Evolutionary conservation across 2,329 filamentous ascomycete species (phyloP).

Genomic region (Aspergillus ochraceus): DNA sequence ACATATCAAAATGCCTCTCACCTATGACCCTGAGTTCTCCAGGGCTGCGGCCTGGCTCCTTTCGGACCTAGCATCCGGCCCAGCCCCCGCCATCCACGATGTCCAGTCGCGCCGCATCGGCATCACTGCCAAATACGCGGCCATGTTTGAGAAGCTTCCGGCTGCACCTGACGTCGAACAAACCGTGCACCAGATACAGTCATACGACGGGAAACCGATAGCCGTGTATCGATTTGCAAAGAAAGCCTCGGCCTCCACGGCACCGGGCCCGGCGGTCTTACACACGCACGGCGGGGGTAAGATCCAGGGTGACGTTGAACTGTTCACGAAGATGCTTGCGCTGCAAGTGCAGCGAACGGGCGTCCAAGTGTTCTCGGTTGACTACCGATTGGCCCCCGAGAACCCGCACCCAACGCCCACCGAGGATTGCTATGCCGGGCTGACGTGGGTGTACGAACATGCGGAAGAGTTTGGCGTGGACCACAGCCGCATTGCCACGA

Average conservation of each 20-base stretch:
- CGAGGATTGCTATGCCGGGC: constrained; percentile 29
- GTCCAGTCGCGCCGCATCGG: constrained; percentile 6
- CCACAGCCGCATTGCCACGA: constrained; percentile 39
- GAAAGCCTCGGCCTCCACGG: constrained; percentile 2
- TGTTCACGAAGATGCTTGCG: constrained; percentile 13
- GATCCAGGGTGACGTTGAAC: constrained; percentile 18
- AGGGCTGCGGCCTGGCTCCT: constrained; percentile 17
- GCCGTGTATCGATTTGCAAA: constrained; percentile 19
- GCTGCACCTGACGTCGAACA: constrained; percentile 18
- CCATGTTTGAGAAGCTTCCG: constrained; percentile 13
- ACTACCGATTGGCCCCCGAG: constrained; percentile 28
- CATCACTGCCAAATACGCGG: constrained; percentile 10
- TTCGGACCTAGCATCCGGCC: constrained; percentile 7
- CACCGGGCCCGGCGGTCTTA: constrained; percentile 19
- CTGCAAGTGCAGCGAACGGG: constrained; percentile 17
- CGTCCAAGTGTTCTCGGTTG: constrained; percentile 26
- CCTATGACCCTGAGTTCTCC: constrained; percentile 18
- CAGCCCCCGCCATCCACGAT: constrained; percentile 17
- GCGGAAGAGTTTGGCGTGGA: constrained; percentile 45
- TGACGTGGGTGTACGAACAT: constrained; percentile 41
- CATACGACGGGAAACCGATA: constrained; percentile 22
- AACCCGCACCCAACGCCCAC: constrained; percentile 20
- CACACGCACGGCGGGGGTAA: constrained; percentile 29
- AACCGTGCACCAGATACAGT: constrained; percentile 15
- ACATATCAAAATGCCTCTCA: constrained; percentile 19